These are phyloP conservation scores for Pseudogymnoascus destructans DNA, from an alignment of 2,329 filamentous ascomycete genomes.

Conservation along the genomic window DNA sequence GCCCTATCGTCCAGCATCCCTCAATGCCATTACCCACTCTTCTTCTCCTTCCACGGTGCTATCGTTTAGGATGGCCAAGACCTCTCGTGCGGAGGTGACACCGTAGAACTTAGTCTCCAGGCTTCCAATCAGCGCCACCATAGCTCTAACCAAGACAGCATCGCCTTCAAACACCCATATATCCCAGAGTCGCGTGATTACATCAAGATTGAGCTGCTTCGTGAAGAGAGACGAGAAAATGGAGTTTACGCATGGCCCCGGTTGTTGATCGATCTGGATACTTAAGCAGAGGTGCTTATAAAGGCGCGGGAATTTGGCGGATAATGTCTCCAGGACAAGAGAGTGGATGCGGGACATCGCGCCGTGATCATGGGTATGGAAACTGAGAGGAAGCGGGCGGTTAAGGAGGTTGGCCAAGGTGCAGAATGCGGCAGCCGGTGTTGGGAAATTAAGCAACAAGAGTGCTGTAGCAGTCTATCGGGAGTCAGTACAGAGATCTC, in stretches of 20 bases:
- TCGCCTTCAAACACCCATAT: conserved; percentile 76
- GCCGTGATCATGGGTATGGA: conserved; percentile 57
- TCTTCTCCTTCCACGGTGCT: neutral
- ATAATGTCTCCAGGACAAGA: conserved; percentile 52
- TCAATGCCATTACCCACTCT: neutral
- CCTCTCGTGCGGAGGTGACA: conserved; percentile 14
- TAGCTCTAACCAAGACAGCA: conserved; percentile 54
- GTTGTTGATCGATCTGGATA: conserved; percentile 27
- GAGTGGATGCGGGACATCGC: conserved; percentile 58
- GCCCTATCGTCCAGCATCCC: conserved; percentile 5
- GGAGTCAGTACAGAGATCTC: conserved; percentile 18
- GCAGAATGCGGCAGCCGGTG: conserved; percentile 51
- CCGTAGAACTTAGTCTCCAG: conserved; percentile 40
- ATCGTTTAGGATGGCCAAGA: neutral
- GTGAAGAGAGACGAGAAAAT: conserved; percentile 56
- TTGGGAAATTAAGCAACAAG: conserved; percentile 57
- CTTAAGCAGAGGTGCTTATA: conserved; percentile 42
- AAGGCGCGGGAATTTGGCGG: conserved; percentile 49
- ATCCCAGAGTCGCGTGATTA: conserved; percentile 64
- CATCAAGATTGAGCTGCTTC: conserved; percentile 48
- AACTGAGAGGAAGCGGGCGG: conserved; percentile 59
- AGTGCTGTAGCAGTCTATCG: conserved; percentile 56
- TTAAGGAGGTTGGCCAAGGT: conserved; percentile 67
- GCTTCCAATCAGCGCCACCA: conserved; percentile 48
- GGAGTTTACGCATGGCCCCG: conserved; percentile 41